These are phyloP conservation scores for Tremellales sp. DNA, from an alignment of 1,284 basidiomycete genomes.

Conservation along the genomic window DNA sequence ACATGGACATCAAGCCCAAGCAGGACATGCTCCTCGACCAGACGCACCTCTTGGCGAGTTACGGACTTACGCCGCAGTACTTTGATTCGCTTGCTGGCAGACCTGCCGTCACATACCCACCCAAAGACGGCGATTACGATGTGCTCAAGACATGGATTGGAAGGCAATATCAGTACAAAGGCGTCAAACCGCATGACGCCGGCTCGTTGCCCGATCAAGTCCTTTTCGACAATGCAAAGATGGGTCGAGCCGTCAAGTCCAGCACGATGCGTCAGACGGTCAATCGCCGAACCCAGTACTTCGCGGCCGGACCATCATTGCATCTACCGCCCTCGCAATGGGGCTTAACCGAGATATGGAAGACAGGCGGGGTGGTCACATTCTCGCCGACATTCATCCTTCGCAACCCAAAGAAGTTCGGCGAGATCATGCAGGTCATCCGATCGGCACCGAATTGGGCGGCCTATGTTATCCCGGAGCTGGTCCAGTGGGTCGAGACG, in stretches of 20 bases:
- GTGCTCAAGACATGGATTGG: neutral
- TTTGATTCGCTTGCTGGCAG: slow-evolving; percentile 1
- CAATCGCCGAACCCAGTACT: slow-evolving; percentile 9
- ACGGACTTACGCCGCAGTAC: slow-evolving; percentile 9
- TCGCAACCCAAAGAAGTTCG: slow-evolving; percentile 18
- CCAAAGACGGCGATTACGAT: slow-evolving; percentile 3
- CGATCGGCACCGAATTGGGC: slow-evolving; percentile 22
- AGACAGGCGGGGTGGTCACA: slow-evolving; percentile 29
- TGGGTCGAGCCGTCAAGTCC: slow-evolving; percentile 5
- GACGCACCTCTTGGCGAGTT: slow-evolving; percentile 1
- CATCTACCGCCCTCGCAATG: slow-evolving; percentile 14
- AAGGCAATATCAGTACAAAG: slow-evolving; percentile 3
- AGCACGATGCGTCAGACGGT: slow-evolving; percentile 4
- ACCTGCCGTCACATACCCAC: slow-evolving; percentile 5
- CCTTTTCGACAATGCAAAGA: slow-evolving; percentile 10
- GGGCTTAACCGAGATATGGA: slow-evolving; percentile 19
- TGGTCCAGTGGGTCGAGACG: slow-evolving; percentile 23
- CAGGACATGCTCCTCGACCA: neutral
- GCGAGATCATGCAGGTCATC: slow-evolving; percentile 24
- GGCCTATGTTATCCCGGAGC: slow-evolving; percentile 30
- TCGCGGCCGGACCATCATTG: slow-evolving; percentile 18
- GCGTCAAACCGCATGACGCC: neutral
- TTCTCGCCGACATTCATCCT: slow-evolving; percentile 37
- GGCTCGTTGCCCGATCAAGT: neutral
- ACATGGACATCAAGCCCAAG: slow-evolving; percentile 1